A percentile compares a stretch with the other conserved stretches of the same genome.
phyloP scores from a whole-genome alignment of 2,329 filamentous ascomycete species.

The Xylaria multiplex region DNA sequence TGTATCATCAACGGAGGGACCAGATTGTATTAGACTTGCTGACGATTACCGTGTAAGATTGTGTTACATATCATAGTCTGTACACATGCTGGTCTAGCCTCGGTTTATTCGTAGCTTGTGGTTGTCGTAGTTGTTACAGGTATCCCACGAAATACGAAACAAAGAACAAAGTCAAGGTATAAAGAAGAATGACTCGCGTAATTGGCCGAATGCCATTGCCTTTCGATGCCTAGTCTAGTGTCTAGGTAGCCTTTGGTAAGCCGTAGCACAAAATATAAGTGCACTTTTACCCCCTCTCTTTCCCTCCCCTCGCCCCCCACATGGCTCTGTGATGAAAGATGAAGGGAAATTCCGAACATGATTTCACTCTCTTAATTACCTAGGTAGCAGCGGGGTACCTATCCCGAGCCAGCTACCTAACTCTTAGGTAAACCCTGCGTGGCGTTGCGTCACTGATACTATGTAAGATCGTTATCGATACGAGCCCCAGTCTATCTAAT shows the following conservation, averaged over 20 bases:
- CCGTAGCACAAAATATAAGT: conserved; percentile 5
- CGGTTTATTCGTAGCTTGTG: neutral
- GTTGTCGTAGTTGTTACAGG: conserved; percentile 2
- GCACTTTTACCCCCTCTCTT: conserved; percentile 15
- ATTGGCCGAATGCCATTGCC: conserved; percentile 31
- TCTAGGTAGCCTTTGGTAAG: neutral
- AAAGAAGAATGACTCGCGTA: conserved; percentile 40
- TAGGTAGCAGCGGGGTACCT: conserved; percentile 21
- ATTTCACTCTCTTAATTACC: neutral
- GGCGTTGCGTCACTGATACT: neutral
- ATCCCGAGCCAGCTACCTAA: neutral
- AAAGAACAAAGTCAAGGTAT: conserved; percentile 3
- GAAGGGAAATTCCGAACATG: conserved; percentile 13
- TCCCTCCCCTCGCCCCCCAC: conserved; percentile 17
- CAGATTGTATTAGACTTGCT: neutral
- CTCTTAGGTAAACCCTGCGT: too few relatives aligned
- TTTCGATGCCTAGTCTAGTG: neutral
- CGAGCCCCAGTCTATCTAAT: neutral
- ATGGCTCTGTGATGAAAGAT: conserved; percentile 11
- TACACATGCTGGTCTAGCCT: neutral
- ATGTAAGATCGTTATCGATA: conserved; percentile 17
- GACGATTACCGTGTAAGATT: neutral
- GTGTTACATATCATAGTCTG: conserved; percentile 4
- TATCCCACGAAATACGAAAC: neutral
- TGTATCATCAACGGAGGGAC: too few relatives aligned